phyloP scores from a whole-genome alignment of 345 rosid species.

The Gossypium mustelinum region DNA sequence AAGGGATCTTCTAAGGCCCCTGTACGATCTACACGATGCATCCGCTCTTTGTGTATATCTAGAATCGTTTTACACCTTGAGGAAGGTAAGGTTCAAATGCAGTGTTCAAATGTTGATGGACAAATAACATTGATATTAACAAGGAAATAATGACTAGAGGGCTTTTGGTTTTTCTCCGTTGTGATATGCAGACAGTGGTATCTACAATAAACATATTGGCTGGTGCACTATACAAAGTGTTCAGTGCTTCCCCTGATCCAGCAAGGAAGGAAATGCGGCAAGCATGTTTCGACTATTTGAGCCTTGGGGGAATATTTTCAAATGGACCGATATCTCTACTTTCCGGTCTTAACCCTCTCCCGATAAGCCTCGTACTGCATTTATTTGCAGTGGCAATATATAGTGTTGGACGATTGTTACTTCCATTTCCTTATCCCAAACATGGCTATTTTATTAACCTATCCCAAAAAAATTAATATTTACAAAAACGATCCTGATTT shows the following conservation, averaged over 20 bases:
- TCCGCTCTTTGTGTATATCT: constrained; percentile 34
- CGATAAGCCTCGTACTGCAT: constrained; percentile 29
- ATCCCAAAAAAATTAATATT: too few species aligned
- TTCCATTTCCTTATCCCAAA: constrained; percentile 31
- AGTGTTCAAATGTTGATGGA: not conserved
- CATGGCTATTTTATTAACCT: too few species aligned
- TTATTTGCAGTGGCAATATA: constrained; percentile 33
- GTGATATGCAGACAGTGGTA: constrained; percentile 27
- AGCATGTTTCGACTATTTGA: constrained; percentile 35
- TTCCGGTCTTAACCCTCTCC: constrained; percentile 36
- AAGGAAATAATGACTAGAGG: too few species aligned
- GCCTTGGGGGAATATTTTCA: constrained; percentile 35
- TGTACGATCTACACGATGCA: constrained; percentile 34
- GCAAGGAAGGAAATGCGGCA: constrained; percentile 31
- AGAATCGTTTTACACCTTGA: constrained; percentile 39
- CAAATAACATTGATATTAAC: not conserved
- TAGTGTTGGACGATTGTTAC: constrained; percentile 27
- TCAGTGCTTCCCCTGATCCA: constrained; percentile 28
- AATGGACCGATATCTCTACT: constrained; percentile 33
- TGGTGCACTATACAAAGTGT: constrained; percentile 26
- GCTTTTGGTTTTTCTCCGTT: not conserved
- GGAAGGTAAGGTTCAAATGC: constrained; percentile 28
- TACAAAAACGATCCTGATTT: too few species aligned
- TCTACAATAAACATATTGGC: constrained; percentile 44
- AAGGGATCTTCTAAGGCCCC: constrained; percentile 39